Percentiles rank a stretch among this genome's conserved stretches.
These are phyloP conservation scores for Talaromyces sp. DNA, from an alignment of 2,329 filamentous ascomycete genomes.

Conservation along the genomic window DNA sequence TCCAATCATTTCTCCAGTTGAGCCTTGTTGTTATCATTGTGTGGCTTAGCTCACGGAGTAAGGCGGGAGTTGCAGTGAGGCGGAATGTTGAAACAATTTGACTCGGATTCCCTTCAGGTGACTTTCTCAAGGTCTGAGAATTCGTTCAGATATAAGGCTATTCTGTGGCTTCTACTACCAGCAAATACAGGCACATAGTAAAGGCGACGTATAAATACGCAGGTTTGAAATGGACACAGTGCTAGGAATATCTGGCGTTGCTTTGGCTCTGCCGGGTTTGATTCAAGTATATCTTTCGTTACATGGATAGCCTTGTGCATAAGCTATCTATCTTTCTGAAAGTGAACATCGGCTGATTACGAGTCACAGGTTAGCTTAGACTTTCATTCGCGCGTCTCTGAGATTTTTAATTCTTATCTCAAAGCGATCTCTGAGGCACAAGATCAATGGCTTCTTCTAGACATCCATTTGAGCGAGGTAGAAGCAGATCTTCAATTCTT, in stretches of 20 bases:
- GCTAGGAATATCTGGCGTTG: background rate
- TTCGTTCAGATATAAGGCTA: no score
- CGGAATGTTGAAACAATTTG: no score
- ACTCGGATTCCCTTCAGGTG: no score
- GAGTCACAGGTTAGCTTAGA: background rate
- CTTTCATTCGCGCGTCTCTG: background rate
- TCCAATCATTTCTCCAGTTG: no score
- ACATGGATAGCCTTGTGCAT: no score
- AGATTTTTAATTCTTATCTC: background rate
- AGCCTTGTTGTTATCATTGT: no score
- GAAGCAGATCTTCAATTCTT: background rate
- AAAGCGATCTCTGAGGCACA: background rate
- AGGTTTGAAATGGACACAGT: background rate
- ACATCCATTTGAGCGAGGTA: background rate
- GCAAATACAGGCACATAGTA: no score
- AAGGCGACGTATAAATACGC: background rate
- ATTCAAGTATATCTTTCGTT: background rate
- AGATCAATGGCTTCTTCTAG: background rate
- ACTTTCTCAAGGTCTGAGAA: no score
- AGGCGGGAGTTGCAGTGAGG: no score
- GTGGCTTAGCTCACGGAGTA: no score
- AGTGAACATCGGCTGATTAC: background rate
- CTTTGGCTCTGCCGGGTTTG: background rate
- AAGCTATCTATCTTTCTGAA: background rate
- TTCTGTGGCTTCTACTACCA: no score